Evolutionary conservation across 1,139 yeast genomes (phyloP).

Genomic region (Yamadazyma spencermartinsiae): DNA sequence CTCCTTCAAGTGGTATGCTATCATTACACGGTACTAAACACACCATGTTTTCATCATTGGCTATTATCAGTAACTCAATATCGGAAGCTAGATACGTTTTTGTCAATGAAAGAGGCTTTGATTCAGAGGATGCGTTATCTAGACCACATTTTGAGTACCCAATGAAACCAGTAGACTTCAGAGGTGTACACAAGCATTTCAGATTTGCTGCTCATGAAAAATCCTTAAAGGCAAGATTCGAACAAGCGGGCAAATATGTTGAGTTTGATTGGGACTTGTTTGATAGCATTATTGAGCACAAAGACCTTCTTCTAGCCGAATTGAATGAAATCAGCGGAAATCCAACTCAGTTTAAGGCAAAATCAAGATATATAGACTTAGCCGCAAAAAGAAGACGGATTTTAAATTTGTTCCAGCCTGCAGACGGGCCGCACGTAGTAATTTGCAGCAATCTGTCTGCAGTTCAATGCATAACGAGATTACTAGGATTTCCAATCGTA

Average conservation of each 20-base stretch:
- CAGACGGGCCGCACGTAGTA: constrained; percentile 11
- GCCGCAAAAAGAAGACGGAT: constrained; percentile 6
- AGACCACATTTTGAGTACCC: constrained; percentile 12
- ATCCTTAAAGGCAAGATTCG: not conserved
- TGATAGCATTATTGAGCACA: constrained; percentile 4
- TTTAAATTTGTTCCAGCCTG: constrained; percentile 11
- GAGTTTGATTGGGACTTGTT: constrained; percentile 11
- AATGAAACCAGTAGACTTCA: constrained; percentile 14
- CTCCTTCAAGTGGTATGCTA: constrained; percentile 13
- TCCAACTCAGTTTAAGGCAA: not conserved
- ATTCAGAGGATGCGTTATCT: constrained; percentile 11
- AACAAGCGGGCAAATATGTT: constrained; percentile 3
- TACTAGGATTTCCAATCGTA: constrained; percentile 12
- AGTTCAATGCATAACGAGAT: constrained; percentile 3
- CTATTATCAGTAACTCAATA: constrained; percentile 3
- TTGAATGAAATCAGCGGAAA: constrained; percentile 2
- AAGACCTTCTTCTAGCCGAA: constrained; percentile 7
- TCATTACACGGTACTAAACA: constrained; percentile 9
- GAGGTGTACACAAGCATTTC: constrained; percentile 10
- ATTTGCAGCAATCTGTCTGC: constrained; percentile 1
- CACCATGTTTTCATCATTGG: constrained; percentile 9
- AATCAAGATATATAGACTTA: constrained; percentile 5
- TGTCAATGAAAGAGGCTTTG: constrained; percentile 11
- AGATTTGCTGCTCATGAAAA: constrained; percentile 4
- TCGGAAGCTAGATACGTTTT: constrained; percentile 7